Conservation (phyloP, 805 yeast species). For the Monosporozyma yasuniensis region DNA sequence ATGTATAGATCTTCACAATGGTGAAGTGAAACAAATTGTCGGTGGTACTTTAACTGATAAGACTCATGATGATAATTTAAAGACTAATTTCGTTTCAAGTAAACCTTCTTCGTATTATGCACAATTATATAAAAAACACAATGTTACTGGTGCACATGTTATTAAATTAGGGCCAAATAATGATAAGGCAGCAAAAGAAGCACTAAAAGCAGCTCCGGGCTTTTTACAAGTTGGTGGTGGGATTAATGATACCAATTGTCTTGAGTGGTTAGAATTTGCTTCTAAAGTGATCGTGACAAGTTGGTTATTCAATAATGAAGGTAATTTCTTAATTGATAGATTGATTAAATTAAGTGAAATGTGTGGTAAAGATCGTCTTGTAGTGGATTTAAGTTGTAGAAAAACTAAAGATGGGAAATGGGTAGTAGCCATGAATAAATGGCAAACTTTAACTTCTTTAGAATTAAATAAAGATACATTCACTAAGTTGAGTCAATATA, state of each 20-base stretch:
- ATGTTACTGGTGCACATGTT: slow-evolving; percentile 76
- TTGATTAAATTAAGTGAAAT: slow-evolving; percentile 39
- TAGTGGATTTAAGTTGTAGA: slow-evolving; percentile 86
- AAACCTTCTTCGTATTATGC: slow-evolving; percentile 73
- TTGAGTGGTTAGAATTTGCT: slow-evolving; percentile 70
- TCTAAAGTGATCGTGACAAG: slow-evolving; percentile 86
- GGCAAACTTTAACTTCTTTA: slow-evolving; percentile 82
- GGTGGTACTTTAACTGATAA: slow-evolving; percentile 79
- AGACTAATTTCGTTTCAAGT: slow-evolving; percentile 72
- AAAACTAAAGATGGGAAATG: slow-evolving; percentile 37
- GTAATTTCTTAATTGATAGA: slow-evolving; percentile 42
- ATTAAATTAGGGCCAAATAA: slow-evolving; percentile 82
- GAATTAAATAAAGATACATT: slow-evolving; percentile 49
- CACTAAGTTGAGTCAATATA: slow-evolving; percentile 46
- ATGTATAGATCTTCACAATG: slow-evolving; percentile 91
- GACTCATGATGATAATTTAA: slow-evolving; percentile 33
- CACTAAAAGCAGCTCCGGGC: slow-evolving; percentile 65
- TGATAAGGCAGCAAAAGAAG: slow-evolving; percentile 73
- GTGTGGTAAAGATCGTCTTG: slow-evolving; percentile 62
- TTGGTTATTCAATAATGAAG: slow-evolving; percentile 58
- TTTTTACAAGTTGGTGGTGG: slow-evolving; percentile 90
- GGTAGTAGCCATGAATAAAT: slow-evolving; percentile 96
- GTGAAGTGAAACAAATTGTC: slow-evolving; percentile 93
- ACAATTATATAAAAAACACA: slow-evolving; percentile 47
- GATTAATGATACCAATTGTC: slow-evolving; percentile 64